Evolutionary conservation across 2,329 filamentous ascomycete species (phyloP).

Genomic region (Mollisiaceae sp.): DNA sequence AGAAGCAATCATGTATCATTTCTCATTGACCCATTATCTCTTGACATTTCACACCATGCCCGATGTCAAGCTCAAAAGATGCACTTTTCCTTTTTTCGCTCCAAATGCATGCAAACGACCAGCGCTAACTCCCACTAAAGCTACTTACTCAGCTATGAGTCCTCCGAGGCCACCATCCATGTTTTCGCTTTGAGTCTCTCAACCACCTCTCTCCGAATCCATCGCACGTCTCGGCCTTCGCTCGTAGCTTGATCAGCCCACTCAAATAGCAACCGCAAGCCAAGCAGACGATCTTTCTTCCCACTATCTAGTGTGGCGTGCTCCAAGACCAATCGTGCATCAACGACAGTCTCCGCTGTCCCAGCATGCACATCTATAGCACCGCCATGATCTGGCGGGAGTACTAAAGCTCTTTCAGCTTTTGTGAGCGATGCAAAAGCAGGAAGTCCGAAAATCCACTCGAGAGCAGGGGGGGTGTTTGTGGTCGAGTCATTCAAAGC

Average conservation of each 20-base stretch:
- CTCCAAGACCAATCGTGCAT: slow-evolving; percentile 63
- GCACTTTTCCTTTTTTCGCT: neutral
- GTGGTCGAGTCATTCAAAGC: slow-evolving; percentile 65
- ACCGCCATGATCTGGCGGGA: slow-evolving; percentile 50
- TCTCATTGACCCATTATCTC: slow-evolving; percentile 5
- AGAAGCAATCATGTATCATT: neutral
- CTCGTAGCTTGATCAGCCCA: slow-evolving; percentile 62
- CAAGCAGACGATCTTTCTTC: slow-evolving; percentile 62
- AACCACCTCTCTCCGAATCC: slow-evolving; percentile 61
- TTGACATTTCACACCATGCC: neutral
- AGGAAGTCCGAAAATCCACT: slow-evolving; percentile 66
- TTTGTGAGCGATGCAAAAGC: slow-evolving; percentile 60
- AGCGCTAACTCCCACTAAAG: neutral
- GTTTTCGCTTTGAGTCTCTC: slow-evolving; percentile 59
- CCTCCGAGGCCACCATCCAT: slow-evolving; percentile 44
- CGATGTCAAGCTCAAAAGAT: neutral
- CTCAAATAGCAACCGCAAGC: slow-evolving; percentile 66
- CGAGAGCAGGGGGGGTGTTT: slow-evolving; percentile 55
- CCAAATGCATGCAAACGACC: slow-evolving; percentile 15
- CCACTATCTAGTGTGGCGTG: slow-evolving; percentile 51
- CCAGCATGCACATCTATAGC: slow-evolving; percentile 52
- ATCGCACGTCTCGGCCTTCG: slow-evolving; percentile 51
- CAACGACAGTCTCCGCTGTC: slow-evolving; percentile 63
- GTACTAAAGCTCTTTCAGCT: slow-evolving; percentile 59
- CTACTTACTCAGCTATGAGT: slow-evolving; percentile 11